phyloP scores from a whole-genome alignment of 2,329 filamentous ascomycete species.

The Penicillium sclerotiorum region DNA sequence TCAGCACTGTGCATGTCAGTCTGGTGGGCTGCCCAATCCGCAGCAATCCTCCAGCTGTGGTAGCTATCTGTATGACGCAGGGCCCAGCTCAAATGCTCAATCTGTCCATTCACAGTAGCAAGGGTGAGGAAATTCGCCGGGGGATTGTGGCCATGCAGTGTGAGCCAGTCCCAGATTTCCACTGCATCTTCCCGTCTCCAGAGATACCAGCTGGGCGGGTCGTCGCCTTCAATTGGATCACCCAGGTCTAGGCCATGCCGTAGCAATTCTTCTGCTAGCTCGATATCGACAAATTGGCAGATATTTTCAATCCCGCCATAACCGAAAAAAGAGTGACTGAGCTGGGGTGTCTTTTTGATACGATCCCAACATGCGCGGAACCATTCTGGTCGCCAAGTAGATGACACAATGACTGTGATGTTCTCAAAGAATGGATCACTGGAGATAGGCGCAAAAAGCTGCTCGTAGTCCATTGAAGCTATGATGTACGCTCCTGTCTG shows the following conservation, averaged over 20 bases:
- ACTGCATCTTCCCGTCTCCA: neutral
- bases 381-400: neutral
- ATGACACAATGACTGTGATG: neutral
- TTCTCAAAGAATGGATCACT: neutral
- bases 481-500: neutral
- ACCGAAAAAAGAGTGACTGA: neutral
- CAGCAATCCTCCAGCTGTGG: neutral
- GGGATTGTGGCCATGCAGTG: neutral
- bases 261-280: neutral
- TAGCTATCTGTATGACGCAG: neutral
- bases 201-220: neutral
- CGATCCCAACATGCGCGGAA: neutral
- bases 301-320: neutral
- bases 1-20: neutral
- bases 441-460: neutral
- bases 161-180: neutral
- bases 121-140: neutral
- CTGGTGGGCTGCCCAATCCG: neutral
- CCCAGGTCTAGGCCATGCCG: neutral
- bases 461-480: neutral
- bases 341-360: neutral
- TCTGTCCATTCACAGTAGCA: neutral
- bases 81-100: neutral
- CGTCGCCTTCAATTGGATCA: neutral
- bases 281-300: neutral